A percentile compares a stretch with the other conserved stretches of the same genome.
These are phyloP conservation scores for Rauvolfia tetraphylla DNA, from an alignment of 257 asterid genomes.

Conservation along the genomic window DNA sequence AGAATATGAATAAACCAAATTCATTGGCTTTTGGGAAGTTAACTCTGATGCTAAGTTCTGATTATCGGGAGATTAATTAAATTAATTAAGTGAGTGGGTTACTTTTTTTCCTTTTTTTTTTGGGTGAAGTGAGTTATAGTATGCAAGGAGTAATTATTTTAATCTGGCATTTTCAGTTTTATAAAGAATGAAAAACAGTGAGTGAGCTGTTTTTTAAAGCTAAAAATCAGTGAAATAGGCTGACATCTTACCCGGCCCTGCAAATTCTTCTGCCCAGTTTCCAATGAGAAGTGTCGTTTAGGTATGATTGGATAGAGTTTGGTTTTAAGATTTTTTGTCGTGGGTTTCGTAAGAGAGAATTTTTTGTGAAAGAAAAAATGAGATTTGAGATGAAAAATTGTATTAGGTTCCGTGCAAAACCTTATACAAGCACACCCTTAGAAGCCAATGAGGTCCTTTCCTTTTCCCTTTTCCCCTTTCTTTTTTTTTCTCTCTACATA, in stretches of 20 bases:
- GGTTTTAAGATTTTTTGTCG: too few species aligned
- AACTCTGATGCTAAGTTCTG: neutral
- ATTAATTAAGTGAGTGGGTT: neutral
- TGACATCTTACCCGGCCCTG: conserved; percentile 32
- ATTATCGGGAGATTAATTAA: conserved; percentile 10
- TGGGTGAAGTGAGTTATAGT: too few species aligned
- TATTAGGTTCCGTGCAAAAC: too few species aligned
- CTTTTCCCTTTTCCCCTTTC: neutral
- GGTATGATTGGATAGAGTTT: too few species aligned
- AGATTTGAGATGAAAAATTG: too few species aligned
- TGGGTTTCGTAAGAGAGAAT: too few species aligned
- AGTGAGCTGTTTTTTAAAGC: conserved; percentile 29
- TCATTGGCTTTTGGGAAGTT: neutral
- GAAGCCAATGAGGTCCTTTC: neutral
- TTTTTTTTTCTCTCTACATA: neutral
- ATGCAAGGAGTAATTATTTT: too few species aligned
- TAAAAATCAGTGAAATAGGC: conserved; percentile 20
- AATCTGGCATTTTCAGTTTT: conserved; percentile 17
- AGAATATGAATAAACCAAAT: conserved; percentile 18
- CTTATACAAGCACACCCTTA: too few species aligned
- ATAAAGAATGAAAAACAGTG: conserved; percentile 19
- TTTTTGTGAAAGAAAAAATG: too few species aligned
- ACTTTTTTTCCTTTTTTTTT: neutral
- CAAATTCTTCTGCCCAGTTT: conserved; percentile 29
- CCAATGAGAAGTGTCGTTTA: too few species aligned